Base-by-base conservation (phyloP, 2,329 filamentous ascomycete genomes). In the Alternaria postmessia region DNA sequence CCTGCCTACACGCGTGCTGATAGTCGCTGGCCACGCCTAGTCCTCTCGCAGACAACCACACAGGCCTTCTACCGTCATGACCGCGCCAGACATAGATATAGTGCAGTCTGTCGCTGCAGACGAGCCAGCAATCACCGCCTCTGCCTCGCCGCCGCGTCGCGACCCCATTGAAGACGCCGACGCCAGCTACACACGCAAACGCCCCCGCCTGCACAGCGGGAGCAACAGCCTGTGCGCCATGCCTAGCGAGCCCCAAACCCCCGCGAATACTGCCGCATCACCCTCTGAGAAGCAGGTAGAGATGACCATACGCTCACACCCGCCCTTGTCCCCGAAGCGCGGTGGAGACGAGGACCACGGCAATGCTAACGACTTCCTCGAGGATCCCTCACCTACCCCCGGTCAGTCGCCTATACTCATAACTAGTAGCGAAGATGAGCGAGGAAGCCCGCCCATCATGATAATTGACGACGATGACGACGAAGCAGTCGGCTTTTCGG, bases 81-180 rank as follows among this genome's bases (percentile, higher is more conserved):
- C 67, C 67, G 67, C 68, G 68, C 73, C 55, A 62, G 66, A 73
- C 61, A 66, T 76, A 67, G 68, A 66, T 54, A 65, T 73, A 69
- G 75, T 72, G 73, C 76, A 76, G 70, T 68, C 69, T 69, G 68
- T 66, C 57, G 63, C 70, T 65, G 67, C 70, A 68, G 67, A 72
- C 72, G 68, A 71, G 61, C 64, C 64, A 66, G 69, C 72, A 68
- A 72, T 60, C 69, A 70, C 68, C 60, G 65, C 67, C 65, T 70
- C 72, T 63, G 69, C 73, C 56, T 74, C 73, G 63, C 76, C 75
- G 65, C 73, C 75, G 65, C 76, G 76, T 63, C 81, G 81, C 71
- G 78, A 82, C 64, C 75, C 77, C 58, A 76, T 77, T 61, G 80
- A 79, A 69, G 81, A 83, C 74, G 78, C 78, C 56, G 78, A 82